Percentiles rank a stretch among this genome's conserved stretches.
Evolutionary conservation across 495 filamentous ascomycete species (phyloP).

Genomic region (Endocarpon pusillum): DNA sequence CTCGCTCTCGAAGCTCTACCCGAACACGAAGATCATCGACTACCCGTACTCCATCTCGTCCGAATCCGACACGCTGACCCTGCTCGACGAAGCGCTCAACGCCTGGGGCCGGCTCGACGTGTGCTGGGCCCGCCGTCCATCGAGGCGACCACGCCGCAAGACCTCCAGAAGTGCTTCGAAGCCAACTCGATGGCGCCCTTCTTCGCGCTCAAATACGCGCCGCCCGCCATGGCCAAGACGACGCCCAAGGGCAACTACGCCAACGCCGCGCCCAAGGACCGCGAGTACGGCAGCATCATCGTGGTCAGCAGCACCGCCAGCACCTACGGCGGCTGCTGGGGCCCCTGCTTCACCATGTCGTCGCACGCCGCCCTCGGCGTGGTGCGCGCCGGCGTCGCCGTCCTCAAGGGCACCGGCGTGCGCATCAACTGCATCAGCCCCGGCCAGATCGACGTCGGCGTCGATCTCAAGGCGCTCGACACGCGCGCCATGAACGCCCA

Average conservation of each 20-base stretch:
- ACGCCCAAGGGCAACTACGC: constrained; percentile 33
- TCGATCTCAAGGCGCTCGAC: constrained; percentile 35
- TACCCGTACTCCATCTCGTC: constrained; percentile 37
- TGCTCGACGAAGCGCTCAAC: constrained; percentile 46
- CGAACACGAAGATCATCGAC: constrained; percentile 39
- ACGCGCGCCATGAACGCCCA: constrained; percentile 36
- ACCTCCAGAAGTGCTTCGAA: constrained; percentile 37
- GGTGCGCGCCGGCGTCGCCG: constrained; percentile 37
- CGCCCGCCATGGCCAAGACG: constrained; percentile 43
- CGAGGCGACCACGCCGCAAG: constrained; percentile 31
- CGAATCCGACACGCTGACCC: constrained; percentile 38
- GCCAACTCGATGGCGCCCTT: constrained; percentile 41
- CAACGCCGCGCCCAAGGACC: constrained; percentile 39
- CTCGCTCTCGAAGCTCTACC: constrained; percentile 19
- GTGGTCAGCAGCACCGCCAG: constrained; percentile 37
- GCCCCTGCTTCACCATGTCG: constrained; percentile 38
- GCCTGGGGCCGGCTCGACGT: constrained; percentile 40
- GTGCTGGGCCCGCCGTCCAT: constrained; percentile 41
- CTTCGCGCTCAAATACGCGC: constrained; percentile 45
- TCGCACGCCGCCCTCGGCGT: constrained; percentile 42
- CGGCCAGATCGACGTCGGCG: constrained; percentile 41
- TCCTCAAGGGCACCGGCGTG: constrained; percentile 38
- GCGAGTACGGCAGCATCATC: constrained; percentile 40
- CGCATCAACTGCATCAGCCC: constrained; percentile 41
- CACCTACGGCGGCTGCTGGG: constrained; percentile 42